Percentiles rank a stretch among this genome's conserved stretches.
Conservation (phyloP, 257 asterid genomes). For the Mentha longifolia region DNA sequence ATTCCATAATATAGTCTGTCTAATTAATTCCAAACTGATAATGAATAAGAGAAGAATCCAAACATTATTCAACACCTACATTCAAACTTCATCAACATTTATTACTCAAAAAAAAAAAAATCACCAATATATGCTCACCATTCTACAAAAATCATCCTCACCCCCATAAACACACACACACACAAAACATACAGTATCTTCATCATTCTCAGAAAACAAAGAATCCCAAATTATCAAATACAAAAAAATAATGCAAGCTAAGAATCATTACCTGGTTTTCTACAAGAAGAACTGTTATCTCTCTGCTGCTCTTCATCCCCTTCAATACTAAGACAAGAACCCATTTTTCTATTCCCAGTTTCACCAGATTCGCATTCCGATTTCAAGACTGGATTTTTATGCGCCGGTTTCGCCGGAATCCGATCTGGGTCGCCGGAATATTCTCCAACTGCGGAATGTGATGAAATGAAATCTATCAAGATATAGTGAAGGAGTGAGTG, state of each 20-base stretch:
- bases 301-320: slow-evolving; percentile 45
- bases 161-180: slow-evolving; percentile 22
- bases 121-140: no score
- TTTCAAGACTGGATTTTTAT: slow-evolving; percentile 27
- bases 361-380: slow-evolving; percentile 54
- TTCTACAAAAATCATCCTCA: neutral
- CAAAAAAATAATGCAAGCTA: no score
- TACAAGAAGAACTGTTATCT: slow-evolving; percentile 39
- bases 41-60: no score
- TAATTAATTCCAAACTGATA: no score
- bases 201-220: neutral
- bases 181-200: neutral
- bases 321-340: slow-evolving; percentile 71
- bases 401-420: slow-evolving; percentile 47
- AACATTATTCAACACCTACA: neutral
- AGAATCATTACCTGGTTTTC: slow-evolving; percentile 42
- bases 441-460: slow-evolving; percentile 17
- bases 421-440: slow-evolving; percentile 44
- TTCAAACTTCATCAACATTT: neutral
- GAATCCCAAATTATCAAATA: slow-evolving; percentile 21
- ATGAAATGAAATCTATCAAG: slow-evolving; percentile 7
- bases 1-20: no score
- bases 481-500: slow-evolving; percentile 15
- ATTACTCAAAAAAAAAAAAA: no score
- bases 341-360: slow-evolving; percentile 49